phyloP scores from a whole-genome alignment of 768 basidiomycete genomes.

The Tulasnella sp. region DNA sequence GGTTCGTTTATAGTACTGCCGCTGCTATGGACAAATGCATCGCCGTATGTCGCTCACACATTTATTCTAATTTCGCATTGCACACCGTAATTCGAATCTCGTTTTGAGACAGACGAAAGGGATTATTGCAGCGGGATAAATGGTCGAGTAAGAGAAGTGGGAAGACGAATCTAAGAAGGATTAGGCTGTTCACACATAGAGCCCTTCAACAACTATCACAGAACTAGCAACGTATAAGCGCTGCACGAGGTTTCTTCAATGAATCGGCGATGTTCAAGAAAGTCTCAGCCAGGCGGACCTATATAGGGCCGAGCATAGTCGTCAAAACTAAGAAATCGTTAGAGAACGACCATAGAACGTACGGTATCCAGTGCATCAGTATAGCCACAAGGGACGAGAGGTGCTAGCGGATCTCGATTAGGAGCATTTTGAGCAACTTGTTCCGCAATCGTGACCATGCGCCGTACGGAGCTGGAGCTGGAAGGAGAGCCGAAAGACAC shows the following conservation, averaged over 20 bases:
- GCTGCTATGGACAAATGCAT: too few relatives aligned
- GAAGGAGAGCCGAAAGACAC: constrained; percentile 42
- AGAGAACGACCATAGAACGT: constrained; percentile 30
- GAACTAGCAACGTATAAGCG: constrained; percentile 30
- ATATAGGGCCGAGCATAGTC: not conserved
- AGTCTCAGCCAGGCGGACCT: constrained; percentile 48
- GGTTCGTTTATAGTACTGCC: too few relatives aligned
- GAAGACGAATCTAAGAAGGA: too few relatives aligned
- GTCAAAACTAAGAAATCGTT: too few relatives aligned
- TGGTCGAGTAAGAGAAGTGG: too few relatives aligned
- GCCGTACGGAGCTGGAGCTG: constrained; percentile 27
- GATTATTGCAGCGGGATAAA: too few relatives aligned
- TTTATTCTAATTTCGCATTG: too few relatives aligned
- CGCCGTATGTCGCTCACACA: too few relatives aligned
- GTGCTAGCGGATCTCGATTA: constrained; percentile 31
- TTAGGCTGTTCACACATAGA: too few relatives aligned
- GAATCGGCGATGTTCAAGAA: constrained; percentile 52
- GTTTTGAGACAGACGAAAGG: too few relatives aligned
- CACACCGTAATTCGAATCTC: too few relatives aligned
- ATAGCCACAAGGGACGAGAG: constrained; percentile 37
- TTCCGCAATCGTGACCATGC: constrained; percentile 44
- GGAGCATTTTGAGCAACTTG: constrained; percentile 40
- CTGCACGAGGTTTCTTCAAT: constrained; percentile 44
- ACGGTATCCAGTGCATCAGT: constrained; percentile 44
- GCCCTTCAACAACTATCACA: too few relatives aligned